Evolutionary conservation across 345 rosid species (phyloP).

Genomic region (Xanthoceras sorbifolium): DNA sequence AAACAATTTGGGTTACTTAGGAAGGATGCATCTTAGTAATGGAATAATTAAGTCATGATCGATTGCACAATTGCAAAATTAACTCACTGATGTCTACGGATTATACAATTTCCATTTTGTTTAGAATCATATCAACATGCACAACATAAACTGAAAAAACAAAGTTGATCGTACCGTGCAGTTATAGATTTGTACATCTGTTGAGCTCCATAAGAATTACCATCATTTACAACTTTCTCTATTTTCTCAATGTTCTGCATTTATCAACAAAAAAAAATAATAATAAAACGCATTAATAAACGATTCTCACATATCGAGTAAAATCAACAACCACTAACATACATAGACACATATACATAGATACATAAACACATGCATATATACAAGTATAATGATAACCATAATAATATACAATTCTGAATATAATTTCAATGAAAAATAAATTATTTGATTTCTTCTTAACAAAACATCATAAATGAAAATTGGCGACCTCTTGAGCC

Average conservation of each 20-base stretch:
- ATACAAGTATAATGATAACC: background rate
- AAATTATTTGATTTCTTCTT: too few relatives aligned
- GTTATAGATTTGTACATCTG: constrained; percentile 96
- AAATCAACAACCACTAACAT: background rate
- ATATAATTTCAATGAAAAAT: too few relatives aligned
- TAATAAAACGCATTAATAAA: background rate
- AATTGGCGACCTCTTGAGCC: constrained; percentile 65
- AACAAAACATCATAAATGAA: background rate
- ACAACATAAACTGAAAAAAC: background rate
- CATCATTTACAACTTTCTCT: constrained; percentile 67
- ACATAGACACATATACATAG: background rate
- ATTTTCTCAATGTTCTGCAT: constrained; percentile 80
- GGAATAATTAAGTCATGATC: background rate
- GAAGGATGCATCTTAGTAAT: background rate
- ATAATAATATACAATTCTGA: background rate
- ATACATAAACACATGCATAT: background rate
- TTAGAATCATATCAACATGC: background rate
- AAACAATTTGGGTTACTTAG: background rate
- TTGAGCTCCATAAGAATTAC: constrained; percentile 92
- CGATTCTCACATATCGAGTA: constrained; percentile 5
- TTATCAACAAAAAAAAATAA: background rate
- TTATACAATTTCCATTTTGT: background rate
- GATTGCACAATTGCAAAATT: background rate
- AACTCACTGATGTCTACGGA: background rate
- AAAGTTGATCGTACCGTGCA: constrained; percentile 54